Conservation (phyloP, 352 stramenopile genomes). For the Globisporangium alternatum region DNA sequence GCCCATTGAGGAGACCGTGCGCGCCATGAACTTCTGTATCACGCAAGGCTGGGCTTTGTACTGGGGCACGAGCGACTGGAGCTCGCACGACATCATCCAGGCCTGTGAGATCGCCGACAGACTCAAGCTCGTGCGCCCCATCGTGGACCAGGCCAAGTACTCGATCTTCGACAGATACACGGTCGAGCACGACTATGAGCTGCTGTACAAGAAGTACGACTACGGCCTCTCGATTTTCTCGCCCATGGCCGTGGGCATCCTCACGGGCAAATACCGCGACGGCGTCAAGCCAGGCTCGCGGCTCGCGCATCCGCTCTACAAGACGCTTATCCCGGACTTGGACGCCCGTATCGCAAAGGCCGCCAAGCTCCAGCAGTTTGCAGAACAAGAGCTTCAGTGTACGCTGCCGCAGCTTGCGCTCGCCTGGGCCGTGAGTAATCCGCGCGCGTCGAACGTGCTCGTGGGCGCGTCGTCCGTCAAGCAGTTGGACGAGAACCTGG, state of each 20-base stretch:
- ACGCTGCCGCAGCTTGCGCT: slow-evolving; percentile 31
- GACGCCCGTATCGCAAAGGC: slow-evolving; percentile 16
- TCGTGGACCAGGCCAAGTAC: slow-evolving; percentile 58
- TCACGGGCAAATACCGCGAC: slow-evolving; percentile 59
- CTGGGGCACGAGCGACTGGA: slow-evolving; percentile 59
- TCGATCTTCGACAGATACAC: slow-evolving; percentile 46
- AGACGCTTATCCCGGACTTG: slow-evolving; percentile 19
- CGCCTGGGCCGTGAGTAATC: slow-evolving; percentile 38
- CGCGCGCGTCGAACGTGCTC: slow-evolving; percentile 34
- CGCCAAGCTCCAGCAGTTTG: slow-evolving; percentile 19
- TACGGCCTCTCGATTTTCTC: slow-evolving; percentile 50
- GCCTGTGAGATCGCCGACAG: slow-evolving; percentile 35
- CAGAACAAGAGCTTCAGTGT: slow-evolving; percentile 16
- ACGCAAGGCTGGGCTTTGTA: slow-evolving; percentile 32
- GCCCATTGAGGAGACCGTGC: slow-evolving; percentile 40
- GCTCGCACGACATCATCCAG: slow-evolving; percentile 43
- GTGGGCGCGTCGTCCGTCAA: slow-evolving; percentile 32
- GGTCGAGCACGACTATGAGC: slow-evolving; percentile 54
- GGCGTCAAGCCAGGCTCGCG: slow-evolving; percentile 29
- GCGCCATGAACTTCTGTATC: slow-evolving; percentile 46
- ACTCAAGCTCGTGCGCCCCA: slow-evolving; percentile 23
- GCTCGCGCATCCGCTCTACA: slow-evolving; percentile 6
- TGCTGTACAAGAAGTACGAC: slow-evolving; percentile 52
- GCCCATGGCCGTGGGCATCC: slow-evolving; percentile 38
- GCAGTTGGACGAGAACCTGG: slow-evolving; percentile 58